Evolutionary conservation across 331 rosid genomes (phyloP), one percentile per base, ranked within the genome.

Genomic region (Stylosanthes scabra): DNA sequence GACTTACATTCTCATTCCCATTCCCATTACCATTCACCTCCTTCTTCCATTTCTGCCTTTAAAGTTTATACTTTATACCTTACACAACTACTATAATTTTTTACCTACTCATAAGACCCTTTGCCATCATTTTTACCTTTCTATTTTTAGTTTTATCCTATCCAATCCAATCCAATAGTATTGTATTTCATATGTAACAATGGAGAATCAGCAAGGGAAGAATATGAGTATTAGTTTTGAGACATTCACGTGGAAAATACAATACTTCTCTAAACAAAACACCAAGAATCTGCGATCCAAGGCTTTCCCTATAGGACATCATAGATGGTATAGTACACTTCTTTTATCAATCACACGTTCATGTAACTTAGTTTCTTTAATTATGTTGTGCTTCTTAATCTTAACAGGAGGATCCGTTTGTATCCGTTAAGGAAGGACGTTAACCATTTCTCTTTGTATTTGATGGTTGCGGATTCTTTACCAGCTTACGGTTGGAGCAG

Each of bases 401-500:
- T 66, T 79, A 80, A 55, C 93, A 90, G 96, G 96, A 76, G 84
- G 78, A 80, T 88, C 61, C 78, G 74, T 59, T 62, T 85, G 74
- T 75, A 79, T 66, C 93, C 96, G 14, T 72, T 86, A 71, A 86
- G 85, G 75, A 86, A 78, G 68, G 83, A 86, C 20, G 96, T 86
- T 67, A 89, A 88, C 52, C 86, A 88, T 75, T 76, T 90, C 79
- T 90, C 96, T 7, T 78, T 90, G 85, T 86, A 83, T 78, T 78
- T 90, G 83, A 85, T 82, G 80, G 89, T 88, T 72, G 93, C 88
- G 6, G 94, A 88, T 81, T 81, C 90, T 5, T 42, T 77, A 14
- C 84, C 89, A 72, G 82, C 92, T 0, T 88, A 86, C 82, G 91
- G 93, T 7, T 90, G 96, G 96, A 86, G 74, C 79, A 83, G 90